Percentiles rank a stretch among this genome's conserved stretches.
phyloP scores from a whole-genome alignment of 2,329 filamentous ascomycete genomes.

The Colletotrichum gigasporum region DNA sequence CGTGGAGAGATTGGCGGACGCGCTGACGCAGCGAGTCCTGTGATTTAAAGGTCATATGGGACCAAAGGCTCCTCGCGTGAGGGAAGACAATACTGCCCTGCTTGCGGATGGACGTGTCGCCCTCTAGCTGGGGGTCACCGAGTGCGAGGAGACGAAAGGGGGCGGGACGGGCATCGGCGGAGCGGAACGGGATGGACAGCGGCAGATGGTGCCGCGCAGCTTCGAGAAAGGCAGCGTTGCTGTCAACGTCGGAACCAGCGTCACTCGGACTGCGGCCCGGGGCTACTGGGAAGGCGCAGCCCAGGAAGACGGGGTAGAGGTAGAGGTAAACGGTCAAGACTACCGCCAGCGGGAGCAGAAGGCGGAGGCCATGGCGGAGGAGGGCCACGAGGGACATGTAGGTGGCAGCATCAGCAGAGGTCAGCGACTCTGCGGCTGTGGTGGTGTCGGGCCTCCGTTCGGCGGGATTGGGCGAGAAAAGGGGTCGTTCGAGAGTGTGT shows the following conservation, averaged over 20 bases:
- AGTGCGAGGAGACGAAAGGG: slow-evolving; percentile 89
- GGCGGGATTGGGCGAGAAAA: background rate
- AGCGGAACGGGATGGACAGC: slow-evolving; percentile 33
- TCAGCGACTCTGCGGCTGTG: slow-evolving; percentile 24
- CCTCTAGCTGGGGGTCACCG: slow-evolving; percentile 93
- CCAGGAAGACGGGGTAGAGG: slow-evolving; percentile 82
- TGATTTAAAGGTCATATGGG: slow-evolving; percentile 58
- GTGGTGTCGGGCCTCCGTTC: slow-evolving; percentile 4
- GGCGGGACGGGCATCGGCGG: slow-evolving; percentile 53
- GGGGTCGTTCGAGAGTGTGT: background rate
- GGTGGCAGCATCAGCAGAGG: slow-evolving; percentile 33
- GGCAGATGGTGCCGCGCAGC: slow-evolving; percentile 44
- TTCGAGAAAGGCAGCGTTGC: slow-evolving; percentile 46
- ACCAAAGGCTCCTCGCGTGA: slow-evolving; percentile 57
- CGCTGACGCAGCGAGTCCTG: slow-evolving; percentile 60
- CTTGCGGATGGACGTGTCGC: slow-evolving; percentile 82
- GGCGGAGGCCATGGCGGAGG: slow-evolving; percentile 65
- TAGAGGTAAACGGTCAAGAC: slow-evolving; percentile 82
- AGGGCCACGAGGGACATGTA: slow-evolving; percentile 64
- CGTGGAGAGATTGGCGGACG: slow-evolving; percentile 63
- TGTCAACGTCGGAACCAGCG: slow-evolving; percentile 18
- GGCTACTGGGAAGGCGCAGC: slow-evolving; percentile 80
- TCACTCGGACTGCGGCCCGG: slow-evolving; percentile 35
- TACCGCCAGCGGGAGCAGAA: slow-evolving; percentile 73
- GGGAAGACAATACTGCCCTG: slow-evolving; percentile 62